phyloP scores from a whole-genome alignment of 176 grass and related monocot species.

The Oryza punctata region DNA sequence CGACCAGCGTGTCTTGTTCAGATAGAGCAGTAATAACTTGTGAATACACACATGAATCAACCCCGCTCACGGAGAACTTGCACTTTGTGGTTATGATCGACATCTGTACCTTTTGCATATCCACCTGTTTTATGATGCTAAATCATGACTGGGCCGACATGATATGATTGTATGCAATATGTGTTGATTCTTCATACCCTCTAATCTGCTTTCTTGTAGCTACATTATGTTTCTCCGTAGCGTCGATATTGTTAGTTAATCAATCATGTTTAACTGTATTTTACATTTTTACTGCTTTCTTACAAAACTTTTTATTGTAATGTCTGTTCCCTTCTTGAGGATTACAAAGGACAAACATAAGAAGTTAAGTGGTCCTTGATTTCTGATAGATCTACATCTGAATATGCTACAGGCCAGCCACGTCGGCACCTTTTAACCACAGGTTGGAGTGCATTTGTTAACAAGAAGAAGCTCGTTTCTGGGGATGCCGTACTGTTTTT shows the following conservation, averaged over 20 bases:
- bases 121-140: neutral
- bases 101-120: neutral
- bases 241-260: neutral
- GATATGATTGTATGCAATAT: neutral
- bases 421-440: conserved; percentile 97
- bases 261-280: neutral
- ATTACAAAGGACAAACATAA: conserved; percentile 26
- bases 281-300: neutral
- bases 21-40: neutral
- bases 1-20: neutral
- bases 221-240: neutral
- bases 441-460: conserved; percentile 98
- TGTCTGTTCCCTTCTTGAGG: conserved; percentile 20
- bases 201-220: conserved; percentile 13
- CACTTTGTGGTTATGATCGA: neutral
- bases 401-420: conserved; percentile 77
- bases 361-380: conserved; percentile 35
- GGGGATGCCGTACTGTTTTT: conserved; percentile 90
- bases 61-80: neutral
- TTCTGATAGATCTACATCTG: conserved; percentile 51
- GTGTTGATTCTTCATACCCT: conserved; percentile 1
- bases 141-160: neutral
- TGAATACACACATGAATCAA: neutral
- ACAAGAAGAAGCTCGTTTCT: conserved; percentile 94
- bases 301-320: neutral